Conservation (phyloP, 2,329 filamentous ascomycete species). For the Aspergillus luchuensis region DNA sequence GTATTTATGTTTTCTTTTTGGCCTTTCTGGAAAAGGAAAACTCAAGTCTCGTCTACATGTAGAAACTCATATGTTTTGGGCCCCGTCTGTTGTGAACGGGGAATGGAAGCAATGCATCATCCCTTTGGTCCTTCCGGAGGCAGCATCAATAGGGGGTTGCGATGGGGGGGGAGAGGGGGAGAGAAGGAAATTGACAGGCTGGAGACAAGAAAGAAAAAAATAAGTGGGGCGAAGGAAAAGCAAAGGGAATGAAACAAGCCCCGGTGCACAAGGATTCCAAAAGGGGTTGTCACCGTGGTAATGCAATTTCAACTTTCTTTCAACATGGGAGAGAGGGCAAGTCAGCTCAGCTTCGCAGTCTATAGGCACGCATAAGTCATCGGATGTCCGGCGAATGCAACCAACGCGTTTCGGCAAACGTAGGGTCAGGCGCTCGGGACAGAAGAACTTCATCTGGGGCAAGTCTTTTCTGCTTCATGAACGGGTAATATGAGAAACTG, state of each 20-base stretch:
- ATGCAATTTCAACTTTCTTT: conserved; percentile 7
- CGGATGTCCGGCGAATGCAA: background rate
- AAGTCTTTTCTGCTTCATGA: background rate
- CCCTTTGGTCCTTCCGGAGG: conserved; percentile 11
- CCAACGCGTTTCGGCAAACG: background rate
- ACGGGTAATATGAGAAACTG: background rate
- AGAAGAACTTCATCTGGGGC: background rate
- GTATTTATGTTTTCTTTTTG: background rate
- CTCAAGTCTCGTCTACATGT: conserved; percentile 12
- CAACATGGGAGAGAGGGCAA: background rate
- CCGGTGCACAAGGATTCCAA: background rate
- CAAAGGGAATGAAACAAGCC: conserved; percentile 2
- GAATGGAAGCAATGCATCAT: conserved; percentile 5
- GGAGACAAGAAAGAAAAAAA: background rate
- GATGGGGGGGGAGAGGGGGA: too few relatives aligned
- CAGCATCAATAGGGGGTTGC: background rate
- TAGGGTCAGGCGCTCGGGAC: background rate
- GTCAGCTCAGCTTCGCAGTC: background rate
- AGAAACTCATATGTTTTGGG: background rate
- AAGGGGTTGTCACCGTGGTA: background rate
- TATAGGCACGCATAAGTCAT: conserved; percentile 1
- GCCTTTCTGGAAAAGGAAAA: background rate
- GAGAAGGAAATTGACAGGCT: background rate
- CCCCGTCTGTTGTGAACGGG: background rate
- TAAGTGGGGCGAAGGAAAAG: background rate